Conservation (phyloP, 1,139 yeast genomes). For the Wickerhamiella infanticola region DNA sequence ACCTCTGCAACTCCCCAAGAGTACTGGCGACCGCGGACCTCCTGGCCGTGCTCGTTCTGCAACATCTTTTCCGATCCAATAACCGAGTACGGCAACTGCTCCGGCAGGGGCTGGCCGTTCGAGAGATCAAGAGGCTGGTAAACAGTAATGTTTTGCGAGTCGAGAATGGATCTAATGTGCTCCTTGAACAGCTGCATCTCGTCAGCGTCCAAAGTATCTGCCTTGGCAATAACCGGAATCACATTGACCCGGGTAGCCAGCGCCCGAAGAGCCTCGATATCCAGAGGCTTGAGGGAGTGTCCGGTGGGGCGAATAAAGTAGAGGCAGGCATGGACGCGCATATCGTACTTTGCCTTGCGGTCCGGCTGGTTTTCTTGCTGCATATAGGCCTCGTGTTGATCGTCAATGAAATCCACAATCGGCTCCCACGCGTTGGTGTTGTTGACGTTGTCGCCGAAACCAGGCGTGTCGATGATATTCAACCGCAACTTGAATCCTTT, state of each 20-base stretch:
- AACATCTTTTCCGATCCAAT: conserved; percentile 84
- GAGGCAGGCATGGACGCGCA: conserved; percentile 89
- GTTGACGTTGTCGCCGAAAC: conserved; percentile 93
- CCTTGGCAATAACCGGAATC: conserved; percentile 89
- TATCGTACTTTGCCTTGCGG: conserved; percentile 43
- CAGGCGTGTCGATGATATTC: conserved; percentile 91
- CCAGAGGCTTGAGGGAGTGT: conserved; percentile 84
- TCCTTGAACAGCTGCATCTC: conserved; percentile 74
- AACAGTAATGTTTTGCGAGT: conserved; percentile 79
- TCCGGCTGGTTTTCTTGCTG: conserved; percentile 92
- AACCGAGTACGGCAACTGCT: conserved; percentile 86
- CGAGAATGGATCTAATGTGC: conserved; percentile 75
- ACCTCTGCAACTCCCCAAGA: conserved; percentile 98
- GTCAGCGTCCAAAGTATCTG: conserved; percentile 75
- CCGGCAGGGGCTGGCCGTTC: conserved; percentile 57
- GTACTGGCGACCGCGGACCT: conserved; percentile 81
- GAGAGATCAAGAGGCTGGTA: conserved; percentile 46
- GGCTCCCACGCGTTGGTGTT: conserved; percentile 91
- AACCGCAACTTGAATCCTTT: conserved; percentile 74
- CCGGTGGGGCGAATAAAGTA: conserved; percentile 96
- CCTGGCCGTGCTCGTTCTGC: conserved; percentile 58
- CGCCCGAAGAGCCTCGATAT: conserved; percentile 83
- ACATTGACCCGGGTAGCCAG: conserved; percentile 79
- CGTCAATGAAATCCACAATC: conserved; percentile 84
- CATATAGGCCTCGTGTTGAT: conserved; percentile 90